Percentiles rank a stretch among this genome's conserved stretches.
Conservation (phyloP, 2,329 filamentous ascomycete species). For the Ilyonectria sp. region DNA sequence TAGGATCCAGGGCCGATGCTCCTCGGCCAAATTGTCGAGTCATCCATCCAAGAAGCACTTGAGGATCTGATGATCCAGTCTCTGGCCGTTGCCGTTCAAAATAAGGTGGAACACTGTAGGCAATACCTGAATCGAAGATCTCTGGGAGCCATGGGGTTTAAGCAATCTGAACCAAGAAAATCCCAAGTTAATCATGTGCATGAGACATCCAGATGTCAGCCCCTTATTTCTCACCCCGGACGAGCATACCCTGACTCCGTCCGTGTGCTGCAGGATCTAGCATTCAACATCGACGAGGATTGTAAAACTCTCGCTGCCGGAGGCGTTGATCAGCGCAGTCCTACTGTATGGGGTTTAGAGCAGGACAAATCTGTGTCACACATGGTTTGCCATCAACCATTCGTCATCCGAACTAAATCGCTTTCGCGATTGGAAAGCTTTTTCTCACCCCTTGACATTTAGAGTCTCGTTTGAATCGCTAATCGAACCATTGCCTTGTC, state of each 20-base stretch:
- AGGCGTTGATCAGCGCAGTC: constrained; percentile 11
- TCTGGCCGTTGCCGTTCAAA: not conserved
- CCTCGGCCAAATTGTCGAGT: constrained; percentile 14
- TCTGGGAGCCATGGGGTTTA: constrained; percentile 1
- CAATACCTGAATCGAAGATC: not conserved
- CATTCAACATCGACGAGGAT: not conserved
- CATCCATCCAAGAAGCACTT: constrained; percentile 12
- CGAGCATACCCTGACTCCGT: constrained; percentile 1
- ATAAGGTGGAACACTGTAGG: not conserved
- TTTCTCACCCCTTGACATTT: not conserved
- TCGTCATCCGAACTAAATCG: not conserved
- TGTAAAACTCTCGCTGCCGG: not conserved
- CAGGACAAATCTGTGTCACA: not conserved
- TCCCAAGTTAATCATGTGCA: constrained; percentile 3
- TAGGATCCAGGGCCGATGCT: constrained; percentile 30
- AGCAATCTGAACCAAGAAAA: constrained; percentile 6
- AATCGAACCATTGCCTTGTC: not conserved
- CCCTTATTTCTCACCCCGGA: constrained; percentile 8
- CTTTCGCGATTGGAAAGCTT: no score
- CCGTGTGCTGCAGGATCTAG: not conserved
- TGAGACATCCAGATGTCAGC: not conserved
- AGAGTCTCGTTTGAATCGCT: not conserved
- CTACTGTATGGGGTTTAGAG: not conserved
- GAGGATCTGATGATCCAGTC: not conserved
- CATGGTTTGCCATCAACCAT: not conserved